Evolutionary conservation across 1,284 basidiomycete genomes (phyloP), one percentile per base, ranked within the genome.

Genomic region (Leccinum angustisporum): DNA sequence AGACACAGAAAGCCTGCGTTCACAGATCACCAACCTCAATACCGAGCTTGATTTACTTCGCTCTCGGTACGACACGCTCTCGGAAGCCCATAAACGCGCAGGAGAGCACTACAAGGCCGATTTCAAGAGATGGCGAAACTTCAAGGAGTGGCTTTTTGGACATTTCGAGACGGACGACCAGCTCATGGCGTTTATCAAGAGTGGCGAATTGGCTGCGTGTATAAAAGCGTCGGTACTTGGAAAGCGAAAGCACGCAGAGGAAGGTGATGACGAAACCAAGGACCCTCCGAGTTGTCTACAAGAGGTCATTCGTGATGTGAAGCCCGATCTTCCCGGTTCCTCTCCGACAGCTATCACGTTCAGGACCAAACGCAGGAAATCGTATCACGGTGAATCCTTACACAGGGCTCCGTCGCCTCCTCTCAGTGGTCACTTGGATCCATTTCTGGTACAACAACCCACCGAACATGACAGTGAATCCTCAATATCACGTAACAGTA

Each of bases 71-170:
- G 79, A 83, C 57, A 75, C 71, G 1, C 73, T 83, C 5, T 63
- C 75, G 3, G 72, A 73, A 43, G 74, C 74, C 31, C 77, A 78
- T 54, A 71, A 75, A 50, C 76, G 79, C 1, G 78, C 80, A 6
- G 72, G 77, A n/a, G 77, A 72, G 27, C 77, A 76, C 36, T 85
- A 83, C 71, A 80, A 80, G 65, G 63, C 68, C 11, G 81, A 85
- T 65, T 83, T 78, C 68, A 77, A 76, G 62, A 81, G 79, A 62
- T 86, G 83, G 83, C 73, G 74, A 51, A 67, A 66, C 14, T 78
- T 84, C 65, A 80, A 79, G 53, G 65, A 70, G 25, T 84, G 78
- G 79, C 63, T 84, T 4, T 76, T 77, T 58, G 68, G 64, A 21
- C 76, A 81, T 54, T 68, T 79, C 9, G 68, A 70, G 13, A 65